Evolutionary conservation across 257 asterid genomes (phyloP).

Genomic region (Gentiana straminea): DNA sequence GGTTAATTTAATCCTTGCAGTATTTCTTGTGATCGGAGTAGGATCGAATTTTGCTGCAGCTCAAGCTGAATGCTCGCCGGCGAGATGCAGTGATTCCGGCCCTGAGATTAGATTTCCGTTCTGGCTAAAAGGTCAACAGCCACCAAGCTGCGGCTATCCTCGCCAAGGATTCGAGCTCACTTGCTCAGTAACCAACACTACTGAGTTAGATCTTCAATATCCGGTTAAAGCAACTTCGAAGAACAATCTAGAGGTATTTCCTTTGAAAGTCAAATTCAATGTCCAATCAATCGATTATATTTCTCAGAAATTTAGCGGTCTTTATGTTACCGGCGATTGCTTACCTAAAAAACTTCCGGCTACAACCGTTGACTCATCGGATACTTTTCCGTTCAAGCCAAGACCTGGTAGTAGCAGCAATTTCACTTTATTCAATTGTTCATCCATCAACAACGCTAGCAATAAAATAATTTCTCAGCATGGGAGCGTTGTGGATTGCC

Average conservation of each 20-base stretch:
- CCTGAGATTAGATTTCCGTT: conserved; percentile 62
- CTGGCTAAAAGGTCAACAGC: conserved; percentile 38
- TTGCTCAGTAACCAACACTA: conserved; percentile 31
- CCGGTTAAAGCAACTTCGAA: conserved; percentile 33
- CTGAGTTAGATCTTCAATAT: conserved; percentile 34
- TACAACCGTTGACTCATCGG: conserved; percentile 4
- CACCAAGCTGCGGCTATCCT: conserved; percentile 33
- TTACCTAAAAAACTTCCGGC: conserved; percentile 34
- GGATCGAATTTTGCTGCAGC: conserved; percentile 17
- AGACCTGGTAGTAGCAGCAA: conserved; percentile 6
- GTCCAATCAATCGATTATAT: conserved; percentile 30
- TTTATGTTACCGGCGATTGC: conserved; percentile 23
- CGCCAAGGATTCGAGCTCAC: conserved; percentile 40
- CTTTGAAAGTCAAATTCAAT: conserved; percentile 22
- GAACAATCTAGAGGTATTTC: conserved; percentile 18
- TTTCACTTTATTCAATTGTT: conserved; percentile 51
- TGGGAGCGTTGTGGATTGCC: conserved; percentile 27
- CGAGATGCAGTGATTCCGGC: conserved; percentile 39
- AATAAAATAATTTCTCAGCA: not conserved
- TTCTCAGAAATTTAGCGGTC: conserved; percentile 24
- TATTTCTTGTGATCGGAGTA: not conserved
- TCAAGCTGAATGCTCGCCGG: conserved; percentile 50
- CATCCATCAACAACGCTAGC: conserved; percentile 5
- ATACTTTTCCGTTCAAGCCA: conserved; percentile 27
- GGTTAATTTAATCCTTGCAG: not conserved